These are phyloP conservation scores for Aleurites moluccanus DNA, from an alignment of 441 rosid species.

Conservation along the genomic window DNA sequence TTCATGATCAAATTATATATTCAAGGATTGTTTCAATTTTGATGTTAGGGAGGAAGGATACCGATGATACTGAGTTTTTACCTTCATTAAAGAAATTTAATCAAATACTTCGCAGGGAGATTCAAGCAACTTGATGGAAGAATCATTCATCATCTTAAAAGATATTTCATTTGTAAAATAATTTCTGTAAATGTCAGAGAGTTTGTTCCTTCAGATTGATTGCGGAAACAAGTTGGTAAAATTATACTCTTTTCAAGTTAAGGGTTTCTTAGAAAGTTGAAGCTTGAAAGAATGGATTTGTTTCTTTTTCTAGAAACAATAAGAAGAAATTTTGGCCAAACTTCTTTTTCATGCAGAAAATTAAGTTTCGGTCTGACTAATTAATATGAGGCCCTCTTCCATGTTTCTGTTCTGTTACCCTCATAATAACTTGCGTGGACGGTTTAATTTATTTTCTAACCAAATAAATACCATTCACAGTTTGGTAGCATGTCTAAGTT, in stretches of 20 bases:
- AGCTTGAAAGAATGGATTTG: too few species aligned
- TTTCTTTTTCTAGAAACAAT: not conserved
- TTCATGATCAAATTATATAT: not conserved
- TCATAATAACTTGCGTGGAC: not conserved
- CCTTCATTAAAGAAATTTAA: too few species aligned
- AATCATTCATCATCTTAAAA: too few species aligned
- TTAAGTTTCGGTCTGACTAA: not conserved
- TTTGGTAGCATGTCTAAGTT: constrained; percentile 42
- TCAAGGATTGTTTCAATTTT: not conserved
- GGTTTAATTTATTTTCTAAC: constrained; percentile 7
- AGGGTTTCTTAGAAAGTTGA: too few species aligned
- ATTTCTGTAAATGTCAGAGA: too few species aligned
- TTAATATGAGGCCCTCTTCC: not conserved
- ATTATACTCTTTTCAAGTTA: too few species aligned
- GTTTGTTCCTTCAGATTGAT: not conserved
- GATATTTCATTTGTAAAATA: too few species aligned
- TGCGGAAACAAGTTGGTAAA: too few species aligned
- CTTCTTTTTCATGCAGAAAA: not conserved
- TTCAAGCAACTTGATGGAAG: too few species aligned
- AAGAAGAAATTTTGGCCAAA: not conserved
- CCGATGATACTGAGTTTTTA: too few species aligned
- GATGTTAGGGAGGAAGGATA: not conserved
- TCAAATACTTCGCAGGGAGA: too few species aligned
- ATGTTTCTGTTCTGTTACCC: not conserved
- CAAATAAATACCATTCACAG: constrained; percentile 15